phyloP scores from a whole-genome alignment of 2,329 filamentous ascomycete species.

The Endocalyx cinctus region DNA sequence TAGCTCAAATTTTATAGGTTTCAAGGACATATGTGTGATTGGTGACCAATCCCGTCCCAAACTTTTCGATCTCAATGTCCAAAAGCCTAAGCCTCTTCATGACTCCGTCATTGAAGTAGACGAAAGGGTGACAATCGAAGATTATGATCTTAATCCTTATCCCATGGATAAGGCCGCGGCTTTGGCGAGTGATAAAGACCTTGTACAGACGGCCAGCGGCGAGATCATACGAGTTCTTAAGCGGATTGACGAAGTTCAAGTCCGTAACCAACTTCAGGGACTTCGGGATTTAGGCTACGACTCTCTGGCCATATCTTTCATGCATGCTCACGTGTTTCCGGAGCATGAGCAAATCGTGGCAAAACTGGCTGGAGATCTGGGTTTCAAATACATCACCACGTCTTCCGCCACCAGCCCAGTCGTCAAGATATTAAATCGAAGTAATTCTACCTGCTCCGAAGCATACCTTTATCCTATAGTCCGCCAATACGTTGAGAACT shows the following conservation, averaged over 20 bases:
- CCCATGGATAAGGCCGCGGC: neutral
- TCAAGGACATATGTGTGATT: slow-evolving; percentile 8
- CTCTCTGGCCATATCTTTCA: slow-evolving; percentile 11
- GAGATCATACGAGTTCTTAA: slow-evolving; percentile 15
- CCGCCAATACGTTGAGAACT: slow-evolving; percentile 13
- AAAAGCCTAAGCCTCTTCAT: slow-evolving; percentile 14
- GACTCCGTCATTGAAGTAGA: slow-evolving; percentile 15
- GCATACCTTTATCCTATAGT: slow-evolving; percentile 17
- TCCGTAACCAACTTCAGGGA: slow-evolving; percentile 7
- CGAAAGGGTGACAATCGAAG: slow-evolving; percentile 18
- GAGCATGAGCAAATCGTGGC: slow-evolving; percentile 60
- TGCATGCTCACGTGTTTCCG: slow-evolving; percentile 67
- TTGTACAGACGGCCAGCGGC: slow-evolving; percentile 7
- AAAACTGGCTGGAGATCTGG: slow-evolving; percentile 44
- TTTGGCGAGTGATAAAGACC: neutral
- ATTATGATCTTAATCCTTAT: slow-evolving; percentile 11
- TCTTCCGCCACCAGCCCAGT: slow-evolving; percentile 16
- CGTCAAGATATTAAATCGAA: slow-evolving; percentile 18
- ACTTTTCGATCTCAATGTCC: slow-evolving; percentile 16
- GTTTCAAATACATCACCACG: slow-evolving; percentile 15
- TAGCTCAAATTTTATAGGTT: neutral
- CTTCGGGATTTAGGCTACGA: slow-evolving; percentile 9
- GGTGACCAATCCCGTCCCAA: slow-evolving; percentile 19
- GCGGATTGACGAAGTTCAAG: slow-evolving; percentile 10
- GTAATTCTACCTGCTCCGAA: slow-evolving; percentile 15